These are phyloP conservation scores for Eutrema yunnanense DNA, from an alignment of 345 rosid species.

Conservation along the genomic window DNA sequence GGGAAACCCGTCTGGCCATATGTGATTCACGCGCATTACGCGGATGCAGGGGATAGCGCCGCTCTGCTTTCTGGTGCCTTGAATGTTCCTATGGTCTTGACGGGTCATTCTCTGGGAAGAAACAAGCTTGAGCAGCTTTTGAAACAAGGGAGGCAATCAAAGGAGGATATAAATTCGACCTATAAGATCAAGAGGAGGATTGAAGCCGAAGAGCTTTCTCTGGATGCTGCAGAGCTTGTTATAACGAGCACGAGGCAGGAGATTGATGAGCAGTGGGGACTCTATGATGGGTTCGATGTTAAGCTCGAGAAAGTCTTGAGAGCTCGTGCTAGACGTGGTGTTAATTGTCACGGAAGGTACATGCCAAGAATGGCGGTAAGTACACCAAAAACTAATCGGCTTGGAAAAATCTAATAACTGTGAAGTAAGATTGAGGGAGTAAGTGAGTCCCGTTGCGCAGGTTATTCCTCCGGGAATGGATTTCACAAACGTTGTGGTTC, in stretches of 20 bases:
- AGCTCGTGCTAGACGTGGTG: conserved; percentile 88
- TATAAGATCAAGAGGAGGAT: conserved; percentile 94
- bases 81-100: conserved; percentile 95
- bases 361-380: conserved; percentile 99
- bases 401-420: neutral
- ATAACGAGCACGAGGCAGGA: conserved; percentile 95
- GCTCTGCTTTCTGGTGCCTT: conserved; percentile 91
- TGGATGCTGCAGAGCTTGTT: conserved; percentile 95
- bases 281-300: conserved; percentile 96
- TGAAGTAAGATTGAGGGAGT: neutral
- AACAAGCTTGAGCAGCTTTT: conserved; percentile 96
- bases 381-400: neutral
- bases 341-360: conserved; percentile 87
- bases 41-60: conserved; percentile 94
- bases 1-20: conserved; percentile 95
- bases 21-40: conserved; percentile 92
- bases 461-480: conserved; percentile 99
- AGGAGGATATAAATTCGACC: conserved; percentile 84
- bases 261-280: conserved; percentile 98
- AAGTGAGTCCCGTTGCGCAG: conserved; percentile 26
- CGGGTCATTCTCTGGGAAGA: conserved; percentile 96
- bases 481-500: conserved; percentile 83
- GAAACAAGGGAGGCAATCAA: conserved; percentile 87
- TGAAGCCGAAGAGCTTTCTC: conserved; percentile 89
- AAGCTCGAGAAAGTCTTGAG: conserved; percentile 91